These are phyloP conservation scores for Cryphonectria parasitica DNA, from an alignment of 2,329 filamentous ascomycete species.

Conservation along the genomic window DNA sequence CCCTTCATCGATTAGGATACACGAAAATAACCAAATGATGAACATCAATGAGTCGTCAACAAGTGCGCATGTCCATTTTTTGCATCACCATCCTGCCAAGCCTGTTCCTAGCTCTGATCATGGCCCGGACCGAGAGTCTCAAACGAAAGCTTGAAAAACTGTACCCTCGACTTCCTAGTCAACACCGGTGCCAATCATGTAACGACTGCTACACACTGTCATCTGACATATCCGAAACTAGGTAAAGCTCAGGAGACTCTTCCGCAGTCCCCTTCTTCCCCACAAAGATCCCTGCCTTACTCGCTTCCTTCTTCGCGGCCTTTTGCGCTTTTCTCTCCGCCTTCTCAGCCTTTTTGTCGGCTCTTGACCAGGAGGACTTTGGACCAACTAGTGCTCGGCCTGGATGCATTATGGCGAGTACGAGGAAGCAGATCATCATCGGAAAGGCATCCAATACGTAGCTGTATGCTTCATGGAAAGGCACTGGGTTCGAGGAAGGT, in stretches of 20 bases:
- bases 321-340: conserved; percentile 16
- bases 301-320: background rate
- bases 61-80: background rate
- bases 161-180: background rate
- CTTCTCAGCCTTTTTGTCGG: conserved; percentile 50
- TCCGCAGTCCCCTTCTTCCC: background rate
- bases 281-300: background rate
- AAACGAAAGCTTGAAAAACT: background rate
- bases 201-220: background rate
- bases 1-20: too few relatives aligned
- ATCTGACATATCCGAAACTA: background rate
- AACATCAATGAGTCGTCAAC: background rate
- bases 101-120: background rate
- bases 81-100: background rate
- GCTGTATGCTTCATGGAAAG: conserved; percentile 56
- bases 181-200: background rate
- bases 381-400: conserved; percentile 50
- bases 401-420: conserved; percentile 51
- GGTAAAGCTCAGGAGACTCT: background rate
- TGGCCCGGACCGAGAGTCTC: too few relatives aligned
- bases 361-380: conserved; percentile 49
- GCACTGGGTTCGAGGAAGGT: conserved; percentile 46
- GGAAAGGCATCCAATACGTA: conserved; percentile 57
- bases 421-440: conserved; percentile 53
- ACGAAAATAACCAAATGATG: background rate